Base-by-base conservation (phyloP, 2,329 filamentous ascomycete species). In the Neofusicoccum ribis region DNA sequence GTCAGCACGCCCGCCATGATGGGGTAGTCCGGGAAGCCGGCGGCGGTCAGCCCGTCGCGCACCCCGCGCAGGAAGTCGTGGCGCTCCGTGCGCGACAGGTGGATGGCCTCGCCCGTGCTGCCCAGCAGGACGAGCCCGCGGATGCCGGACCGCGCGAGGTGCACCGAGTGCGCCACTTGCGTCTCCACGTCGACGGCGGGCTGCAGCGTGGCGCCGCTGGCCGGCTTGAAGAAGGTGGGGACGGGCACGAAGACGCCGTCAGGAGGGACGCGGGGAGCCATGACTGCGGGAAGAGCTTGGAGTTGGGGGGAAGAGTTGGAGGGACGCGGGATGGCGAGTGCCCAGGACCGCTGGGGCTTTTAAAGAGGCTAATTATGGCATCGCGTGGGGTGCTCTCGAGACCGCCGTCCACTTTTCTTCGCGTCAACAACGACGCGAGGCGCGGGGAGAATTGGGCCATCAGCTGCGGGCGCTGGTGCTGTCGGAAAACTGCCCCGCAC, bases 91-190 rank as follows among this genome's bases (percentile, higher is more conserved):
- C 78, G 77, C 14, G 82, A 80, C 12, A 88, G 75, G 72, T 87
- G 85, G 46, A 88, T 82, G 0, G 84, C 83, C 72, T 88, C 86
- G 56, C 86, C 86, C 0, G 86, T 88, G 58, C 81, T 85, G n/a
- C 86, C 86, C 41, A 88, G 81, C 20, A 88, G 78, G 34, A 87
- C 83, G 37, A 88, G 77, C 37, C 86, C 86, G 23, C 77, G 78
- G 72, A 88, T 83, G 63, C 86, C 86, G 43, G 79, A 77, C 49
- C 79, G 77, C 37, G 85, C 85, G 49, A 88, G 82, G 74, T 84
- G 85, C 17, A 88, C 70, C 6, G 81, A 81, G 78, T 88, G 85
- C 23, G 79, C 77, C 20, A 78, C 77, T 70, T 88, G 86, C 0
- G 84, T 80, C 47, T 80, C 76, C 64, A 85, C 72, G 70, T 88